phyloP scores from a whole-genome alignment of 2,329 filamentous ascomycete genomes.

The Penicillium crustosum region DNA sequence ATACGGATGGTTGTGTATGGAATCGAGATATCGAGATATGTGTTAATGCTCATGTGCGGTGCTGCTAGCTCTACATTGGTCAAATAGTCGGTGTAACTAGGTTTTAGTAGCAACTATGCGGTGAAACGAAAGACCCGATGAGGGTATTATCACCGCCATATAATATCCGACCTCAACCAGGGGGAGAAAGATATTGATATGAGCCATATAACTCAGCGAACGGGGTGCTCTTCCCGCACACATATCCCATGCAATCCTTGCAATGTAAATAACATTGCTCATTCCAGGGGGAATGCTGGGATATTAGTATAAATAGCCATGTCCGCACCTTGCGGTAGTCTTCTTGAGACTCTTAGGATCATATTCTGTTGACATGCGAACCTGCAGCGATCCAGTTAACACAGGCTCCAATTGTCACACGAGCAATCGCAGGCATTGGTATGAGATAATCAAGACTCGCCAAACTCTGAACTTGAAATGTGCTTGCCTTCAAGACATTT shows the following conservation, averaged over 20 bases:
- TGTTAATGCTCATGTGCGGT: background rate
- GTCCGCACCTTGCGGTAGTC: slow-evolving; percentile 13
- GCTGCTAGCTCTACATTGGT: background rate
- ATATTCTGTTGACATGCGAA: background rate
- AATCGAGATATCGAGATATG: background rate
- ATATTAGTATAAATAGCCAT: background rate
- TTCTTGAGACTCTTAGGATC: background rate
- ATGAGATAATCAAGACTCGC: background rate
- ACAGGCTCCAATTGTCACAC: background rate
- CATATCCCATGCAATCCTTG: background rate
- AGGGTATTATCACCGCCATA: background rate
- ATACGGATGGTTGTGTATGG: background rate
- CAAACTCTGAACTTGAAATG: background rate
- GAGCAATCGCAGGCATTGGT: background rate
- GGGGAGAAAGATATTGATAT: background rate
- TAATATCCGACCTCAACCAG: background rate
- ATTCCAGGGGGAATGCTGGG: background rate
- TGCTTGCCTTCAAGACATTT: background rate
- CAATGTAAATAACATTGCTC: background rate
- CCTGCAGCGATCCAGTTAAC: background rate
- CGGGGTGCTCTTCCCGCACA: background rate
- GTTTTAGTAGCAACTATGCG: background rate
- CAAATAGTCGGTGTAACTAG: background rate
- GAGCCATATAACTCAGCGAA: slow-evolving; percentile 5
- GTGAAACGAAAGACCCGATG: background rate